phyloP scores from a whole-genome alignment of 768 basidiomycete species.

The Mycena epipterygia region DNA sequence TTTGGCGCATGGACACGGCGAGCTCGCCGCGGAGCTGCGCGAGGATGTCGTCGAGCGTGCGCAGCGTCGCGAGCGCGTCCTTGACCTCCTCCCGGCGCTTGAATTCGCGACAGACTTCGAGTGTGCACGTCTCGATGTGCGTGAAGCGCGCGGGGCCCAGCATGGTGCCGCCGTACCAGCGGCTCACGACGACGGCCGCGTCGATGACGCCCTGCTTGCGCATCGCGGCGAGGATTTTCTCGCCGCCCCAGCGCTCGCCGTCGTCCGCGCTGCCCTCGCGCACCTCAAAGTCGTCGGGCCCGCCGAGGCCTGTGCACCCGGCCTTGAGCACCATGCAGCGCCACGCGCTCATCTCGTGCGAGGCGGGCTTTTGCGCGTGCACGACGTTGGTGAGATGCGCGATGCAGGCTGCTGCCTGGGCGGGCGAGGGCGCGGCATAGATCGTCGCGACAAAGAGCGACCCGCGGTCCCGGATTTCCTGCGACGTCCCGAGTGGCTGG shows the following conservation, averaged over 20 bases:
- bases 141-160: slow-evolving; percentile 82
- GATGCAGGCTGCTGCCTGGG: slow-evolving; percentile 64
- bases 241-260: slow-evolving; percentile 81
- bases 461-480: slow-evolving; percentile 81
- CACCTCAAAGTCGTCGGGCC: slow-evolving; percentile 84
- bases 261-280: slow-evolving; percentile 78
- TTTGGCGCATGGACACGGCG: slow-evolving; percentile 38
- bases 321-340: slow-evolving; percentile 80
- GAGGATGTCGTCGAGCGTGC: slow-evolving; percentile 73
- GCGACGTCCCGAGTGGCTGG: slow-evolving; percentile 67
- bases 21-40: slow-evolving; percentile 67
- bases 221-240: slow-evolving; percentile 75
- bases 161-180: slow-evolving; percentile 87
- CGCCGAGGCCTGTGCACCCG: slow-evolving; percentile 74
- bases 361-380: slow-evolving; percentile 69
- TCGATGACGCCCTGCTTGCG: slow-evolving; percentile 78
- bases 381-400: slow-evolving; percentile 69
- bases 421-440: slow-evolving; percentile 65
- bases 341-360: slow-evolving; percentile 86
- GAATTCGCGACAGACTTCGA: slow-evolving; percentile 81
- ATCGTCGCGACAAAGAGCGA: slow-evolving; percentile 80
- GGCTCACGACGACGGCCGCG: slow-evolving; percentile 83
- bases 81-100: slow-evolving; percentile 77
- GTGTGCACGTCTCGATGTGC: slow-evolving; percentile 82
- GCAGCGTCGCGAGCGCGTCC: slow-evolving; percentile 69